Percentiles rank a stretch among this genome's conserved stretches.
Conservation (phyloP, 306 rosid genomes). For the Vicia sativa region DNA sequence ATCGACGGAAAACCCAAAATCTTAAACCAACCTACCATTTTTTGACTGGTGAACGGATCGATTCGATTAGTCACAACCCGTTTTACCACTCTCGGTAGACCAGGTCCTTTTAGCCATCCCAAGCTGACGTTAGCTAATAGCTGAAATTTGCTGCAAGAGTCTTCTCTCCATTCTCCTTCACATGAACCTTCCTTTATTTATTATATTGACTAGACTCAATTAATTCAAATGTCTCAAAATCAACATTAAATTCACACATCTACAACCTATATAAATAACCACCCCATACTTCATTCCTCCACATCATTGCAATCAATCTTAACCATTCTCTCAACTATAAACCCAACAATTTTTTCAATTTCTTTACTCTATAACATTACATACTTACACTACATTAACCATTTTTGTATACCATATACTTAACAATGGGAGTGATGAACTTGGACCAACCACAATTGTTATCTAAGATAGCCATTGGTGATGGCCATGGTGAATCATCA, state of each 20-base stretch:
- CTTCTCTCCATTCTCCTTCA: neutral
- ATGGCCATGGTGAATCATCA: conserved; percentile 78
- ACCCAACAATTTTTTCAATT: neutral
- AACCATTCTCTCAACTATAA: conserved; percentile 1
- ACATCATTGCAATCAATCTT: neutral
- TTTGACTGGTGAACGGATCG: no score
- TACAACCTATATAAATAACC: conserved; percentile 28
- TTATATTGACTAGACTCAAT: neutral
- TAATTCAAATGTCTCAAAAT: conserved; percentile 1
- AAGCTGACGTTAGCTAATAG: no score
- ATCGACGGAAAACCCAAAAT: no score
- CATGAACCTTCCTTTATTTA: conserved; percentile 14
- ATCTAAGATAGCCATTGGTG: conserved; percentile 75
- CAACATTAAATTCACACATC: neutral
- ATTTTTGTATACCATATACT: neutral
- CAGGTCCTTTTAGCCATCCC: no score
- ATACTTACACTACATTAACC: neutral
- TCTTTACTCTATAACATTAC: neutral
- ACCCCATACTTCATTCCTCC: conserved; percentile 7
- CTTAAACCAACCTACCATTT: no score
- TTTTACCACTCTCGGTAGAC: no score
- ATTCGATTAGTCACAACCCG: no score
- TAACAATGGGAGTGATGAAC: conserved; percentile 26
- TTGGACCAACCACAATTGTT: conserved; percentile 47
- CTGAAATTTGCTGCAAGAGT: neutral